A percentile compares a stretch with the other conserved stretches of the same genome.
Evolutionary conservation across 2,329 filamentous ascomycete species (phyloP).

Genomic region (Talaromyces sp.): DNA sequence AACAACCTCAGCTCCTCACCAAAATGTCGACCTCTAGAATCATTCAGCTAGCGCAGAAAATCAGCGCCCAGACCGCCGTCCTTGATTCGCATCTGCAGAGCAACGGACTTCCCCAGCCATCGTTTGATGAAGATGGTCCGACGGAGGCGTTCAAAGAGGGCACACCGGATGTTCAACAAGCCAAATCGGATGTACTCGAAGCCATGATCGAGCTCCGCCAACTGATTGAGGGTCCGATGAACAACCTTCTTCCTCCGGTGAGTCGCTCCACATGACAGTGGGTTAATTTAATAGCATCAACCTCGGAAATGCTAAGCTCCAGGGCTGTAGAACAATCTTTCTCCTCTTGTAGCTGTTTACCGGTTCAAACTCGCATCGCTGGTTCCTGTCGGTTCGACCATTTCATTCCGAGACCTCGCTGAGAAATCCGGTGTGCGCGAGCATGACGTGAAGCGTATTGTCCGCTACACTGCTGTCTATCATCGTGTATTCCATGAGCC

Average conservation of each 20-base stretch:
- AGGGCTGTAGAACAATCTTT: not conserved
- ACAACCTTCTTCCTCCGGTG: constrained; percentile 9
- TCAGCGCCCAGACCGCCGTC: constrained; percentile 8
- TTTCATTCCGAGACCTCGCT: constrained; percentile 9
- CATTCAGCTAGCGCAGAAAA: constrained; percentile 8
- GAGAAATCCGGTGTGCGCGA: constrained; percentile 4
- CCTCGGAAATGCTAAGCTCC: not conserved
- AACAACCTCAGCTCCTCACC: not conserved
- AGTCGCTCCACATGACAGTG: not conserved
- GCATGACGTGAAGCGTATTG: constrained; percentile 10
- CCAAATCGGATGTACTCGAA: constrained; percentile 9
- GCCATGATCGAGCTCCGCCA: constrained; percentile 10
- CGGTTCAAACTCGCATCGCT: constrained; percentile 11
- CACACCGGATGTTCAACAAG: constrained; percentile 2
- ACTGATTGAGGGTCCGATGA: constrained; percentile 10
- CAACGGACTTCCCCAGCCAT: constrained; percentile 8
- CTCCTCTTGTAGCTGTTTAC: constrained; percentile 10
- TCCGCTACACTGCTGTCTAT: constrained; percentile 11
- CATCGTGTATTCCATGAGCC: constrained; percentile 13
- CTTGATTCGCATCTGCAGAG: constrained; percentile 7
- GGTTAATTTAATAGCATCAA: not conserved
- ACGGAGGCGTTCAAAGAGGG: constrained; percentile 6
- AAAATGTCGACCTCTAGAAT: constrained; percentile 12
- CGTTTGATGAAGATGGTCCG: constrained; percentile 8
- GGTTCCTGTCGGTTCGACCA: not conserved